Conservation (phyloP, 23 red algal genomes). For the Gracilaria gracilis region DNA sequence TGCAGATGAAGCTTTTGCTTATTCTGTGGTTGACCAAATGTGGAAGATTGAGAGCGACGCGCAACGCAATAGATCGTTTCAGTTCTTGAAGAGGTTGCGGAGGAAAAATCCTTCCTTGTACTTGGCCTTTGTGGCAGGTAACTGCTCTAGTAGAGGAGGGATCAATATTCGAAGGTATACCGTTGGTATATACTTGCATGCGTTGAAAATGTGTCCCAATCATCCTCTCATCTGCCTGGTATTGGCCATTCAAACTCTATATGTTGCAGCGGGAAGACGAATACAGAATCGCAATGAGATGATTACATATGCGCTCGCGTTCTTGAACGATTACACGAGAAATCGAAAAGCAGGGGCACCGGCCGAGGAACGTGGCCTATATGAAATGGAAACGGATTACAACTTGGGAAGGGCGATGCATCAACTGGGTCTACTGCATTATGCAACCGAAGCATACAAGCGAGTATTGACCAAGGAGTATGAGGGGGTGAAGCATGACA, state of each 20-base stretch:
- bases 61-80: conserved; percentile 43
- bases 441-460: conserved; percentile 64
- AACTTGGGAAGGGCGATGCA: conserved; percentile 84
- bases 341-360: conserved; percentile 32
- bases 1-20: conserved; percentile 45
- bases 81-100: conserved; percentile 31
- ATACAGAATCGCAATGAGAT: conserved; percentile 64
- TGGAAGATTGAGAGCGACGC: conserved; percentile 1
- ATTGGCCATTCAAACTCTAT: conserved; percentile 46
- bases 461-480: conserved; percentile 44
- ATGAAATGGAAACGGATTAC: conserved; percentile 81
- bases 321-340: conserved; percentile 41
- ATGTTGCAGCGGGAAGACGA: conserved; percentile 49
- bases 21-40: conserved; percentile 43
- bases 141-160: conserved; percentile 41
- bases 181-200: conserved; percentile 52
- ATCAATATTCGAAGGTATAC: conserved; percentile 50
- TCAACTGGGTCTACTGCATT: conserved; percentile 77
- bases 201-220: conserved; percentile 48
- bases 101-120: conserved; percentile 42
- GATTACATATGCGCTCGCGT: conserved; percentile 54
- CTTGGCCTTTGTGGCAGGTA: conserved; percentile 40
- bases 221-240: conserved; percentile 59
- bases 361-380: not conserved
- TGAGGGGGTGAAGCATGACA: not conserved